Conservation (phyloP, 129 eudicot species). For the sunflower (Helianthus annuus) region DNA sequence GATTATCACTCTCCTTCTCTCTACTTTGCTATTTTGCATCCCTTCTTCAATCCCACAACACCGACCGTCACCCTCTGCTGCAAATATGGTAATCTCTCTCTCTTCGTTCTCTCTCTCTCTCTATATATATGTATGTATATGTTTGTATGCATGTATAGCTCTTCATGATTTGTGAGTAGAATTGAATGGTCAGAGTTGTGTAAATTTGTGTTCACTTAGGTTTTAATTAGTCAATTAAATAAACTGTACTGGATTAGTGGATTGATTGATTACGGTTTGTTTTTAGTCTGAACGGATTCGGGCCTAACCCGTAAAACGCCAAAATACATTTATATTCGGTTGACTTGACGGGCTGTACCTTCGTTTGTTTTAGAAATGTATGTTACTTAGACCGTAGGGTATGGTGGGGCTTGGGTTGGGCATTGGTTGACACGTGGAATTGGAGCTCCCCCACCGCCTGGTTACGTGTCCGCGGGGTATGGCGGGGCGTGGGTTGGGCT, state of each 20-base stretch:
- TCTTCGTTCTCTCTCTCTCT: neutral
- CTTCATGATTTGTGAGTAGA: too few species aligned
- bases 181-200: too few species aligned
- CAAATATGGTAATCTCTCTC: conserved; percentile 20
- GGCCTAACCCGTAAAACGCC: neutral
- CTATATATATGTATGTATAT: neutral
- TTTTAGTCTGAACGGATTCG: too few species aligned
- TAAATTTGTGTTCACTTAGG: conserved; percentile 5
- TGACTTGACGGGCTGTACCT: conserved; percentile 10
- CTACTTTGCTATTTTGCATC: conserved; percentile 11
- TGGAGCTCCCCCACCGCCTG: too few species aligned
- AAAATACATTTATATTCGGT: conserved; percentile 6
- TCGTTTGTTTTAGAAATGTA: too few species aligned
- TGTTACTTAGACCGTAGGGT: too few species aligned
- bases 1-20: conserved; percentile 6
- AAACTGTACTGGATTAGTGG: too few species aligned
- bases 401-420: too few species aligned
- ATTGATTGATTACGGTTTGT: too few species aligned
- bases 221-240: neutral
- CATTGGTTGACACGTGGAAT: too few species aligned
- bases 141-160: neutral
- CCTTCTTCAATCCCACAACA: conserved; percentile 15
- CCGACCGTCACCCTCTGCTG: neutral
- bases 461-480: too few species aligned
- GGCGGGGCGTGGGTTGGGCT: too few species aligned